Base-by-base conservation (phyloP, 2,329 filamentous ascomycete species). In the Bipolaris gigantea region DNA sequence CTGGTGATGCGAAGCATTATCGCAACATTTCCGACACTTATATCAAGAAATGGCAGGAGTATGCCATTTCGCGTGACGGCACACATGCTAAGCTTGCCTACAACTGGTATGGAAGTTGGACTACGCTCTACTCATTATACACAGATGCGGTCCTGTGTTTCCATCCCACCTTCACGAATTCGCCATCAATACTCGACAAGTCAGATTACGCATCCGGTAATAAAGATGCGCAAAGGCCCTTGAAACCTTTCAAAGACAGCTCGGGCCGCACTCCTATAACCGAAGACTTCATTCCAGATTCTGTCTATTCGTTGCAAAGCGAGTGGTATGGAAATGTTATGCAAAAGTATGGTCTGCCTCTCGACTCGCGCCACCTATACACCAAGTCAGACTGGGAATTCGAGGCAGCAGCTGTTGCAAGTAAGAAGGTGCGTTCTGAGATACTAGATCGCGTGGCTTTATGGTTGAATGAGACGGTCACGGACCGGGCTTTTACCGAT, bases 311-410 rank as follows among this genome's bases (percentile, higher is more conserved):
- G 63, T 85, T 86, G 60, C 89, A 95, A 70, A 92, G 88, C 42
- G 80, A 86, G 54, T 95, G 89, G 89, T 96, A 95, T 76, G 80
- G 84, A 59, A 81, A 84, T 13, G 89, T 93, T 9, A 83, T 90
- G 61, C 90, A 95, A 72, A 86, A 84, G 65, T 95, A 93, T 72
- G 91, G 91, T 1, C 77, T 96, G 3, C 90, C 91, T 0, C 82
- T 96, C 7, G 91, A 96, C 74, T 89, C 84, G 62, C 84, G 91
- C 39, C 90, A 94, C 73, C 74, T 93, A 3, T 94, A 94, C 73
- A 88, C 90, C 32, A 96, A 96, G 76, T 91, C 88, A 27, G 91
- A 96, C 75, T 96, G 91, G 91, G 88, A 94, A 65, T 92, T 95
- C 72, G 92, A 94, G 73, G 89, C 90, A 0, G 90, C 91, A 42